Conservation (phyloP, 2,329 filamentous ascomycete genomes). For the Lasiodiplodia gonubiensis region DNA sequence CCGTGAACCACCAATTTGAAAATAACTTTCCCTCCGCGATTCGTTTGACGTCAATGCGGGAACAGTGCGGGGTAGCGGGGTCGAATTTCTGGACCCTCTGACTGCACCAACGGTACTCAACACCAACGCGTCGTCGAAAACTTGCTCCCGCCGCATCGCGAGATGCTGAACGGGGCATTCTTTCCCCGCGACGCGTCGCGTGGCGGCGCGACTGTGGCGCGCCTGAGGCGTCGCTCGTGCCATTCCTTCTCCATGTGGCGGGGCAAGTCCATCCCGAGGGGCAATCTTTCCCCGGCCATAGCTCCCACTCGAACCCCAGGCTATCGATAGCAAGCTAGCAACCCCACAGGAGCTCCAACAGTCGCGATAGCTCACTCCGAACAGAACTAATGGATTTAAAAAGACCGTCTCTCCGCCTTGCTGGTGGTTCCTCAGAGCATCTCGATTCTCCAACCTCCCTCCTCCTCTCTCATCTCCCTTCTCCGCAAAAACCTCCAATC, state of each 20-base stretch:
- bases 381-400: slow-evolving; percentile 2
- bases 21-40: not conserved
- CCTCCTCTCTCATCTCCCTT: not conserved
- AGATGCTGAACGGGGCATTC: not conserved
- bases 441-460: not conserved
- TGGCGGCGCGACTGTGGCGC: not conserved
- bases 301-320: not conserved
- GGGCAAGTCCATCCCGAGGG: not conserved
- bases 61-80: slow-evolving; percentile 12
- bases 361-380: not conserved
- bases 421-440: not conserved
- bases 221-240: not conserved
- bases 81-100: slow-evolving; percentile 1
- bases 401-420: not conserved
- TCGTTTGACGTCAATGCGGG: slow-evolving; percentile 4
- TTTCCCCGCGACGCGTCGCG: slow-evolving; percentile 3
- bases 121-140: not conserved
- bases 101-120: not conserved
- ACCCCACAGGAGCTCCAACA: slow-evolving; percentile 1
- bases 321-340: not conserved
- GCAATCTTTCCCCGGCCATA: slow-evolving; percentile 16
- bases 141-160: not conserved
- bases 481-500: not conserved
- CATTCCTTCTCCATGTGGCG: not conserved
- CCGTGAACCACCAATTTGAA: not conserved